Base-by-base conservation (phyloP, 805 yeast genomes). In the Candida pini region DNA sequence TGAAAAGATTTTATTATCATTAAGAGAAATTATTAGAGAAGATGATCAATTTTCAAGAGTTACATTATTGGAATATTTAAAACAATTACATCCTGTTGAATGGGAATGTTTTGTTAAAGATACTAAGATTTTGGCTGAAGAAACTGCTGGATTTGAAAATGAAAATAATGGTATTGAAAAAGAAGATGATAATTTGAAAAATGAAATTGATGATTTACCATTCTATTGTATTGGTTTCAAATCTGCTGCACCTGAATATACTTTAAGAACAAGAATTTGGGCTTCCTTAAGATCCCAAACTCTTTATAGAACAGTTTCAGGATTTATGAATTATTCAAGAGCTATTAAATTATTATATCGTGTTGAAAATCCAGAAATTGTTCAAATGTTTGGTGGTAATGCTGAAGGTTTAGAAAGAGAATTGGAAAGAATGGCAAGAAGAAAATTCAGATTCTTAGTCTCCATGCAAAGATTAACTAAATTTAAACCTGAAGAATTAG, bases 61-160 rank as follows among this genome's bases (percentile, higher is more conserved):
- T 36, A 90, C 97, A 12, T 67, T 92, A 52, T 72, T 90, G 50
- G 98, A 92, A 65, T 90, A 90, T 59, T 73, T 90, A 66, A 90
- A 90, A 64, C 96, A 87, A 64, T 71, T 90, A 45, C 96, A 90
- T 60, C 96, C 97, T 26, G 81, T 84, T 41, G 98, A 90, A 66
- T 92, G 98, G 98, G 90, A 83, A 44, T 87, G 96, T 66, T 90
- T 92, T 54, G 96, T 92, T 31, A 86, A 85, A 62, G 98, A 90
- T 64, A 89, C 97, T 32, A 87, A 86, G 72, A 81, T 88, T 55
- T 69, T 90, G 55, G 96, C 97, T 31, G 96, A 88, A 62, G 96
- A 89, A 64, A 82, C 92, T 44, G 90, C 90, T 51, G 86, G 83
- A 38, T 84, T 68, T 51, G 83, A 78, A 52, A 72, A 76, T 44